Percentiles rank a stretch among this genome's conserved stretches.
phyloP scores from a whole-genome alignment of 2,329 filamentous ascomycete genomes.

The Penicillium sp. region DNA sequence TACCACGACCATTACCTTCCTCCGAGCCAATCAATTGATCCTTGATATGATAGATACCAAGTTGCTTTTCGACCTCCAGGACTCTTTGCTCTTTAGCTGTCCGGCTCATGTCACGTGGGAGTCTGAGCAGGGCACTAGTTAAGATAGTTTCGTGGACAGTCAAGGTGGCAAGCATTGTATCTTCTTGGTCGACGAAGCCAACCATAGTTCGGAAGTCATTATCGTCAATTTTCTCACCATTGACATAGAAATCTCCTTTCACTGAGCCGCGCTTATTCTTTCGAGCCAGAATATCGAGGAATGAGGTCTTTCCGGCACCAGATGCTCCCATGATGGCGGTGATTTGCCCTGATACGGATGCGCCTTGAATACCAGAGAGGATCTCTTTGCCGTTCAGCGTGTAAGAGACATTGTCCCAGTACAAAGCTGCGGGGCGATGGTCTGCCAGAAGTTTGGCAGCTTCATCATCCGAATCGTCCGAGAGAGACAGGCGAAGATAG shows the following conservation, averaged over 20 bases:
- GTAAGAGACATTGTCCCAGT: conserved; percentile 87
- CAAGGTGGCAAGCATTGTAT: conserved; percentile 91
- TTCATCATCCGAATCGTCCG: conserved; percentile 86
- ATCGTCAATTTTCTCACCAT: conserved; percentile 85
- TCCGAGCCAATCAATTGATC: conserved; percentile 95
- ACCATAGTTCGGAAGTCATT: conserved; percentile 86
- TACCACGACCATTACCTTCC: conserved; percentile 88
- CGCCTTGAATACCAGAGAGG: conserved; percentile 73
- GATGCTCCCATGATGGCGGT: conserved; percentile 98
- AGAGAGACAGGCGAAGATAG: conserved; percentile 71
- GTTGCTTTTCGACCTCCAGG: conserved; percentile 88
- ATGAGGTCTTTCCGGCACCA: conserved; percentile 94
- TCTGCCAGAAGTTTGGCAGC: conserved; percentile 81
- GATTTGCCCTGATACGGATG: conserved; percentile 91
- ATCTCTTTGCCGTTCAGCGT: conserved; percentile 85
- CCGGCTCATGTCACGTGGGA: conserved; percentile 89
- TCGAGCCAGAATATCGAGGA: conserved; percentile 89
- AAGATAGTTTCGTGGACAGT: conserved; percentile 98
- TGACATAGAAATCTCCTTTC: conserved; percentile 82
- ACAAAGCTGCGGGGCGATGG: conserved; percentile 84
- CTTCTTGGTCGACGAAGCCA: conserved; percentile 97
- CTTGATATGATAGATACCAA: conserved; percentile 90
- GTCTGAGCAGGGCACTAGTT: conserved; percentile 83
- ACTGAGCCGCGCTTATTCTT: conserved; percentile 91
- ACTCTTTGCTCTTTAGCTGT: conserved; percentile 87